Evolutionary conservation across 805 yeast species (phyloP).

Genomic region (Candida andamanensis): DNA sequence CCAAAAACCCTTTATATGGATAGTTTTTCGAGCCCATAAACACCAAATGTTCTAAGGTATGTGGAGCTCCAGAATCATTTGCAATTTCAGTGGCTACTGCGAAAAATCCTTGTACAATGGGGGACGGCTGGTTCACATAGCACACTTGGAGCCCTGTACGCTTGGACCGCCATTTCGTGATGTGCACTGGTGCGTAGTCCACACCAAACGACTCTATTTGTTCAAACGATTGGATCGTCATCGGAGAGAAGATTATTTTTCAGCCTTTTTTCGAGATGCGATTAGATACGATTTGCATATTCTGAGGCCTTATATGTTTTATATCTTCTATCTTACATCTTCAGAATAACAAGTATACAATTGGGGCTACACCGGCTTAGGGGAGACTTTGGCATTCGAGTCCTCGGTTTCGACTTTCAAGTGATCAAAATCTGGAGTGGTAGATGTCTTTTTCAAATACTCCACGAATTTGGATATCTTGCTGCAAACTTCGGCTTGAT

Average conservation of each 20-base stretch:
- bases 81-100: conserved; percentile 92
- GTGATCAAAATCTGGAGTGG: too few species aligned
- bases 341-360: too few species aligned
- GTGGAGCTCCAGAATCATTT: conserved; percentile 90
- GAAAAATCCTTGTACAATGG: conserved; percentile 88
- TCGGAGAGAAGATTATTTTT: too few species aligned
- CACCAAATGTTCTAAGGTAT: conserved; percentile 88
- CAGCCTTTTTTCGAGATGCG: too few species aligned
- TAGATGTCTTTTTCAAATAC: conserved; percentile 4
- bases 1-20: conserved; percentile 90
- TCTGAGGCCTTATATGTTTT: too few species aligned
- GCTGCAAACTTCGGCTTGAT: conserved; percentile 4
- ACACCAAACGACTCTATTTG: conserved; percentile 43
- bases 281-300: too few species aligned
- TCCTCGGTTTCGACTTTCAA: background rate
- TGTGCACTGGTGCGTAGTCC: conserved; percentile 67
- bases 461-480: conserved; percentile 4
- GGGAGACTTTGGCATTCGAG: too few species aligned
- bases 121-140: conserved; percentile 73
- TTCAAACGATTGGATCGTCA: conserved; percentile 8
- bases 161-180: conserved; percentile 71
- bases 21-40: conserved; percentile 90
- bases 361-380: too few species aligned
- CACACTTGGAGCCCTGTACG: conserved; percentile 82
- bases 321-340: too few species aligned